Conservation (phyloP, 495 filamentous ascomycete species). For the Xylaria nigripes region DNA sequence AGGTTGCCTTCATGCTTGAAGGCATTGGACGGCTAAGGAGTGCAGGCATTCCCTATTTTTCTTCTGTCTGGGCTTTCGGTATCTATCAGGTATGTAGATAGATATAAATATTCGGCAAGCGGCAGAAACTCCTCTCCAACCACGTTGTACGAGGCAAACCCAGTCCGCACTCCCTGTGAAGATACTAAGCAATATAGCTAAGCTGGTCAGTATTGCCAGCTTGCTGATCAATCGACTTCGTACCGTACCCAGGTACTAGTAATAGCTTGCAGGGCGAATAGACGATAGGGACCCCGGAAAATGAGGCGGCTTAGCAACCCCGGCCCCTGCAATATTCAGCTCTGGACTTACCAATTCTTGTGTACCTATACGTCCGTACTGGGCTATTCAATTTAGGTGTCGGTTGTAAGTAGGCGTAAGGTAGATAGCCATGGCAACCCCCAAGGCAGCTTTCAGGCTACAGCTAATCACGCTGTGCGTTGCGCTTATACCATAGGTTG, state of each 20-base stretch:
- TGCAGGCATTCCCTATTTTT: not conserved
- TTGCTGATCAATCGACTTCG: not conserved
- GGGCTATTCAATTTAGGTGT: not conserved
- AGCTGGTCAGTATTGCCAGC: not conserved
- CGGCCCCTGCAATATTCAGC: not conserved
- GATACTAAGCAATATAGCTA: not conserved
- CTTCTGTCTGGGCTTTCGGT: not conserved
- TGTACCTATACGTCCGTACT: not conserved
- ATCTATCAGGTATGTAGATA: not conserved
- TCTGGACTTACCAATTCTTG: not conserved
- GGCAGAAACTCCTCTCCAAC: constrained; percentile 5
- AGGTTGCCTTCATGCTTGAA: constrained; percentile 6
- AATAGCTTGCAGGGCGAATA: not conserved
- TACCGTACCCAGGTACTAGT: not conserved
- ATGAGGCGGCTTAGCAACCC: constrained; percentile 5
- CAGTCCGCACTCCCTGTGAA: not conserved
- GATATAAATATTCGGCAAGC: not conserved
- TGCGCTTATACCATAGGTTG: not conserved
- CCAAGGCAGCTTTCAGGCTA: too few relatives aligned
- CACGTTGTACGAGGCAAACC: not conserved
- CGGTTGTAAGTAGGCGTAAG: not conserved
- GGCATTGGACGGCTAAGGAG: not conserved
- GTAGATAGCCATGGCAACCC: not conserved
- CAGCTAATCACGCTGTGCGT: not conserved
- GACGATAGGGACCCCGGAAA: not conserved